Evolutionary conservation across 306 rosid genomes (phyloP), one percentile per base, ranked within the genome.

Genomic region (Mimosa pudica): DNA sequence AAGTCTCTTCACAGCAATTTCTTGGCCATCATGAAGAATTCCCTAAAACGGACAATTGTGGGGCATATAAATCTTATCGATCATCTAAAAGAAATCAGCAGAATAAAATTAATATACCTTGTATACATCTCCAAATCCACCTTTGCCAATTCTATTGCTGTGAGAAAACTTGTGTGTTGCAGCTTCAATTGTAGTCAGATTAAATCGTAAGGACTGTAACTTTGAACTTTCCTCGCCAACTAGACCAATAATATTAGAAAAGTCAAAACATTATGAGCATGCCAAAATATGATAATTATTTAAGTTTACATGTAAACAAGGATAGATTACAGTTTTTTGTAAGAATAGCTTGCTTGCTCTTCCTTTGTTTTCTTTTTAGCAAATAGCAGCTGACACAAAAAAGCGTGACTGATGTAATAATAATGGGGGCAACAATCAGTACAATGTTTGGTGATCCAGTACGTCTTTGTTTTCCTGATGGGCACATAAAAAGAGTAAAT

Each of bases 1-100:
- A 3, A 84, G 80, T 30, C 77, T 84, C 18, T 84, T 80, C 0
- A 80, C 77, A 10, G 84, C 87, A 67, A 84, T 17, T 35, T 72
- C 42, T 18, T 46, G 77, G 4, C 77, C 77, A 18, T 76, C 48
- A 2, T 6, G 8, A 49, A 84, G 77, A 32, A 58, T 62, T 6
- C 84, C 87, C 87, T 84, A 38, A 8, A 1, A 47, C 2, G 24
- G 60, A 2, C 24, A 14, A 54, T 5, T 7, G 3, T 6, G 6
- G 20, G 35, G 6, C 17, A 54, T 17, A 54, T 6, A 14, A 54
- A 51, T 51, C n/a, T 13, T 4, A 17, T 51, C 20, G 17, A 5
- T 17, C 20, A 54, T 54, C 24, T 9, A 54, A 17, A 38, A 2
- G 57, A 16, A 52, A 52, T 14, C 20, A 52, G 14, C 60, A 52